A percentile compares a stretch with the other conserved stretches of the same genome.
Evolutionary conservation across 768 basidiomycete species (phyloP).

Genomic region (Termitomyces sp.): DNA sequence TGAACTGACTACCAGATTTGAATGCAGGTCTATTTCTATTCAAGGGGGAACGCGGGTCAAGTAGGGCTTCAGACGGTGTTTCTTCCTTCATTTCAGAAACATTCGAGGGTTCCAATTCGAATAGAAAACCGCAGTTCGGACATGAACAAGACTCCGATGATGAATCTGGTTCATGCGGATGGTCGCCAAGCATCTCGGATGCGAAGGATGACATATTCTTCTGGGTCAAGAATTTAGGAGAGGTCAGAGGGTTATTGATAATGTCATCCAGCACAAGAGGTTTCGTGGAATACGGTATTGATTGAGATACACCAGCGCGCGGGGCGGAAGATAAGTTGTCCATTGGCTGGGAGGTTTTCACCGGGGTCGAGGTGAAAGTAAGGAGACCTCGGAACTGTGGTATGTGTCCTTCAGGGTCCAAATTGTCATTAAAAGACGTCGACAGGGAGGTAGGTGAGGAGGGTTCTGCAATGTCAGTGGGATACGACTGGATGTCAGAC

Average conservation of each 20-base stretch:
- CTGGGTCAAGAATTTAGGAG: constrained; percentile 11
- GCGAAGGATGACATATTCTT: neutral
- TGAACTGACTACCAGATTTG: neutral
- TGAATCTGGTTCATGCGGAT: neutral
- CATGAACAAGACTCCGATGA: neutral
- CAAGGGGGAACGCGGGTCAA: constrained; percentile 13
- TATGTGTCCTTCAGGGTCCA: neutral
- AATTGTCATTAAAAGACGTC: neutral
- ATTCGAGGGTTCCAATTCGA: neutral
- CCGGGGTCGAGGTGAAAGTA: neutral
- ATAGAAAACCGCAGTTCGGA: neutral
- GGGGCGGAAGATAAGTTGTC: neutral
- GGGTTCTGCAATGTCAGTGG: constrained; percentile 9
- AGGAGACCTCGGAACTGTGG: neutral
- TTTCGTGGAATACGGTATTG: neutral
- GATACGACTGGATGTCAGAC: constrained; percentile 13
- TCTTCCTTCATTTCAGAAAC: neutral
- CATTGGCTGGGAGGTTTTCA: neutral
- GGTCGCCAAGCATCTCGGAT: constrained; percentile 6
- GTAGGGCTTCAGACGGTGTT: neutral
- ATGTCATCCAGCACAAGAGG: constrained; percentile 6
- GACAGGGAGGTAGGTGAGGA: neutral
- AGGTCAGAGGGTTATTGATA: constrained; percentile 15
- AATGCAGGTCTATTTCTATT: neutral
- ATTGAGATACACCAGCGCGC: neutral